Base-by-base conservation (phyloP, 2,329 filamentous ascomycete genomes). In the Exutisphaerella laricina region DNA sequence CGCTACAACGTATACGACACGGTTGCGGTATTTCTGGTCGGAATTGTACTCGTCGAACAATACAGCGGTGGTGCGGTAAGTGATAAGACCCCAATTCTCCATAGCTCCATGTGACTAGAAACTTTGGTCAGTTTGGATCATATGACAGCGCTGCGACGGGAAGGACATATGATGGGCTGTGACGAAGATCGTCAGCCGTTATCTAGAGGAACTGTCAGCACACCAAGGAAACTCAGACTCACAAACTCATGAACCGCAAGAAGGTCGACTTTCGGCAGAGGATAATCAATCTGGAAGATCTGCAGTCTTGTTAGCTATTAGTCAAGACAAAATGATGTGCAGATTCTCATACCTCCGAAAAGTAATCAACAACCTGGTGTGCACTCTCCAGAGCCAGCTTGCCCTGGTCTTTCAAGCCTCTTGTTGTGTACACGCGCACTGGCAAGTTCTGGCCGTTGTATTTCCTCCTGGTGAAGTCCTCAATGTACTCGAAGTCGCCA, bases 1-100 rank as follows among this genome's bases (percentile, higher is more conserved):
- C n/a, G 92, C 90, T 38, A 97, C 89, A 43, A 97, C 89, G 59
- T 98, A 97, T 22, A 92, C 92, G 51, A 98, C 85, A 26, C 89
- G 79, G 65, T 95, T 96, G 67, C 88, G 89, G 70, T 90, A 96
- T 52, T 82, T 81, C 30, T 86, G 81, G 63, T 96, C 90, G 0
- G 90, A 96, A 36, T 84, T 85, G 63, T 88, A 82, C 65, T 94
- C 88, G 59, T 98, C 90, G 60, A 92, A 98, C n/a, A 98, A 77
- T 20, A 98, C 84, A 38, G 92, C 89, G 8, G 90, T 97, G 8
- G 90, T 94, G 53, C 62, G 58, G 70, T 97, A 98, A 22, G 92
- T 97, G 45, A 98, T 88, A 41, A 98, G 75, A 54, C 89, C 89
- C 89, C 89, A 96, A 64, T 94, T 94, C 72, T 96, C 89, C 86